A percentile compares a stretch with the other conserved stretches of the same genome.
phyloP scores from a whole-genome alignment of 2,329 filamentous ascomycete genomes.

The Pseudogymnoascus sp. region DNA sequence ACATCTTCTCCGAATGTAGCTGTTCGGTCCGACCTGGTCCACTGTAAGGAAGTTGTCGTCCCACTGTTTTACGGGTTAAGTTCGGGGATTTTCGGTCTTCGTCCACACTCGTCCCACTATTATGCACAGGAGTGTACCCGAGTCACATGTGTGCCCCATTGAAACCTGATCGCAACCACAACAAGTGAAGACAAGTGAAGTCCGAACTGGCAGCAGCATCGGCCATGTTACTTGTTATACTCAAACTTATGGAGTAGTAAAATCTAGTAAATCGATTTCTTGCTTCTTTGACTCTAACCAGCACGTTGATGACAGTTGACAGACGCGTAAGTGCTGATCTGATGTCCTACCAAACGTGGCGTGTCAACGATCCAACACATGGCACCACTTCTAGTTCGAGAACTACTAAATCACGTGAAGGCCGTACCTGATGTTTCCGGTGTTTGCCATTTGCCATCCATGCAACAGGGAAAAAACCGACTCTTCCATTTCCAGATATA shows the following conservation, averaged over 20 bases:
- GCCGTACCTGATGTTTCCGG: background rate
- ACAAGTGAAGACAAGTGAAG: background rate
- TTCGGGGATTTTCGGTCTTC: background rate
- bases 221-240: background rate
- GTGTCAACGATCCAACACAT: background rate
- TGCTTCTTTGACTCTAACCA: background rate
- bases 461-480: background rate
- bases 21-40: conserved; percentile 1
- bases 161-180: background rate
- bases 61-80: background rate
- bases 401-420: background rate
- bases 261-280: background rate
- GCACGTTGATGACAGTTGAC: conserved; percentile 6
- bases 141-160: conserved; percentile 4
- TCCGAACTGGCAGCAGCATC: background rate
- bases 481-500: background rate
- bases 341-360: background rate
- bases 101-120: background rate
- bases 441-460: background rate
- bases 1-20: background rate
- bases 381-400: background rate
- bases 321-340: background rate
- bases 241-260: background rate
- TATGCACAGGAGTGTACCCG: conserved; percentile 2
- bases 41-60: background rate